Evolutionary conservation across 108 stramenopile species (phyloP).

Genomic region (Fragilaria radians): DNA sequence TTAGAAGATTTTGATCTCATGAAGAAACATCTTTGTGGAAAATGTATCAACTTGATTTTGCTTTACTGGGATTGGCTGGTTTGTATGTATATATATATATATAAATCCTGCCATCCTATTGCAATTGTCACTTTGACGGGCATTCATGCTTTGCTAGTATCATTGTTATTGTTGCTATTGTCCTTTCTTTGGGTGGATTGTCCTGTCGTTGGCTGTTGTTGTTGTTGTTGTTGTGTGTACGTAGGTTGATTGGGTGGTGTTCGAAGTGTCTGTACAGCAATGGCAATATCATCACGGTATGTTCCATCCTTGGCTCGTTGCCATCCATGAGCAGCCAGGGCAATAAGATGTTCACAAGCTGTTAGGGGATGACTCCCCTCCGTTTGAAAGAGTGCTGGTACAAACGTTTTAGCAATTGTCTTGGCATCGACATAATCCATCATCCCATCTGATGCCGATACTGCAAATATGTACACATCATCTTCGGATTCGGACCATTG

Average conservation of each 20-base stretch:
- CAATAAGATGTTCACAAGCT: conserved; percentile 67
- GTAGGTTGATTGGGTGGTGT: conserved; percentile 21
- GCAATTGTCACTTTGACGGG: no score
- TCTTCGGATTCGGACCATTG: conserved; percentile 7
- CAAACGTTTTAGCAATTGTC: conserved; percentile 45
- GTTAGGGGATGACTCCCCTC: conserved; percentile 48
- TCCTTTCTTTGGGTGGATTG: no score
- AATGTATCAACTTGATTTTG: no score
- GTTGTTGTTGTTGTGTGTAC: no score
- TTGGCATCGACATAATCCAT: conserved; percentile 58
- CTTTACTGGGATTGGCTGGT: no score
- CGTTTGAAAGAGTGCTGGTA: conserved; percentile 39
- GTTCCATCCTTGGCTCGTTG: conserved; percentile 59
- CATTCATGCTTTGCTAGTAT: no score
- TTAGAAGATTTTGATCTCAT: no score
- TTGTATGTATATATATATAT: no score
- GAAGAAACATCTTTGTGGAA: no score
- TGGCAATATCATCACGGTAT: conserved; percentile 84
- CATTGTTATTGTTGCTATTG: no score
- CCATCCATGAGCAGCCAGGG: conserved; percentile 67
- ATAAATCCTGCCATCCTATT: no score
- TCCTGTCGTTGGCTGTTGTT: no score
- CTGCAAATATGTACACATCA: conserved; percentile 67
- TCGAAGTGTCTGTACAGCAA: conserved; percentile 39
- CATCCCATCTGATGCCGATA: conserved; percentile 72